A percentile compares a stretch with the other conserved stretches of the same genome.
phyloP scores from a whole-genome alignment of 2,329 filamentous ascomycete species.

The Xylariaceae sp. region DNA sequence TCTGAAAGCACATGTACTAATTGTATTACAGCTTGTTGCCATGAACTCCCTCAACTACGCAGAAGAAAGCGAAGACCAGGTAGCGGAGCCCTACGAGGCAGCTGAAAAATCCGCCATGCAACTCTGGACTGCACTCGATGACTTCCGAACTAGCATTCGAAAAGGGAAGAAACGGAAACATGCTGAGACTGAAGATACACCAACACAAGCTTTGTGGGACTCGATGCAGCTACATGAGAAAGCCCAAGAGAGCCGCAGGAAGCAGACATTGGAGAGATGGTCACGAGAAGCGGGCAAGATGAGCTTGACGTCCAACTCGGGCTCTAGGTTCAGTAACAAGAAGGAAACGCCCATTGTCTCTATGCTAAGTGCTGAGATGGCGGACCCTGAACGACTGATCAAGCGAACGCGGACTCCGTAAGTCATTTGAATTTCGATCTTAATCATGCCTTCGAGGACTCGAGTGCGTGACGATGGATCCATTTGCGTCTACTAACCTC shows the following conservation, averaged over 20 bases:
- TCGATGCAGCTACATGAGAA: conserved; percentile 66
- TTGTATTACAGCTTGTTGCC: conserved; percentile 56
- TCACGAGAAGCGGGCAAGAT: conserved; percentile 70
- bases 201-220: conserved; percentile 68
- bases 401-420: conserved; percentile 64
- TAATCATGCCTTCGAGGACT: neutral
- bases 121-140: conserved; percentile 78
- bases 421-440: neutral
- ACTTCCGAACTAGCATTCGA: conserved; percentile 62
- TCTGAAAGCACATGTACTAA: neutral
- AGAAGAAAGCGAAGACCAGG: conserved; percentile 42
- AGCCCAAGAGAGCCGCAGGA: conserved; percentile 58
- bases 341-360: conserved; percentile 62
- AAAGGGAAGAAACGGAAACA: conserved; percentile 63
- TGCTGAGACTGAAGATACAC: conserved; percentile 50
- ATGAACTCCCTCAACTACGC: conserved; percentile 67
- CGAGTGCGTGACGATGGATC: neutral
- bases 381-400: conserved; percentile 63
- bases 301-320: conserved; percentile 50
- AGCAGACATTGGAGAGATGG: conserved; percentile 79
- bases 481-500: conserved; percentile 3
- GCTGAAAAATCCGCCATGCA: conserved; percentile 84
- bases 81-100: conserved; percentile 60
- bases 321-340: conserved; percentile 51
- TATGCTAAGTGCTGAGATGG: conserved; percentile 66